phyloP scores from a whole-genome alignment of 192 early-diverging fungal species.

The Coemansia sp. region DNA sequence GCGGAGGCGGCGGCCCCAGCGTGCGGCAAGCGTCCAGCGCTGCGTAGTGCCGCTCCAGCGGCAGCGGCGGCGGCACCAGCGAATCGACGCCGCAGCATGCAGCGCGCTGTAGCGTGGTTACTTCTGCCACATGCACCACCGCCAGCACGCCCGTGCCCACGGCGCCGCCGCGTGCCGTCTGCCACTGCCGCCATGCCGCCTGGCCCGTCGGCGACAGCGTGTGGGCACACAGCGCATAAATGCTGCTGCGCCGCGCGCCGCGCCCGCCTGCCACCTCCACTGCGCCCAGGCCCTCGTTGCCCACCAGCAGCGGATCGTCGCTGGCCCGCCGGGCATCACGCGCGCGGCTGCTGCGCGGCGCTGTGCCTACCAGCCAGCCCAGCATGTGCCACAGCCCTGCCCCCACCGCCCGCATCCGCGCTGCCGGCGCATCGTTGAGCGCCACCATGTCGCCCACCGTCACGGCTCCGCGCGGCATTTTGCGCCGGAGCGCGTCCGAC shows the following conservation, averaged over 20 bases:
- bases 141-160: conserved; percentile 18
- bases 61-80: conserved; percentile 44
- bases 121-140: conserved; percentile 49
- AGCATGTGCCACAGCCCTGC: conserved; percentile 49
- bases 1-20: conserved; percentile 36
- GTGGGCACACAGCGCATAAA: conserved; percentile 53
- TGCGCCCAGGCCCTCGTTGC: conserved; percentile 50
- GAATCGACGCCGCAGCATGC: conserved; percentile 29
- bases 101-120: conserved; percentile 48
- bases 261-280: conserved; percentile 40
- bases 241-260: conserved; percentile 13
- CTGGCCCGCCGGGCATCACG: conserved; percentile 17
- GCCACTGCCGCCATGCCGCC: conserved; percentile 39
- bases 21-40: conserved; percentile 15
- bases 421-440: conserved; percentile 10
- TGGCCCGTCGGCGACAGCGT: conserved; percentile 25
- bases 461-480: conserved; percentile 25
- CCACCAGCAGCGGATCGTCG: conserved; percentile 47
- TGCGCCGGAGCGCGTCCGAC: conserved; percentile 45
- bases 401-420: conserved; percentile 23
- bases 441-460: conserved; percentile 37
- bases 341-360: conserved; percentile 5
- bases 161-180: conserved; percentile 11
- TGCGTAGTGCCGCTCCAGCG: conserved; percentile 40
- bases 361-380: conserved; percentile 47